These are phyloP conservation scores for Phoma sp. DNA, from an alignment of 2,329 filamentous ascomycete genomes.

Conservation along the genomic window DNA sequence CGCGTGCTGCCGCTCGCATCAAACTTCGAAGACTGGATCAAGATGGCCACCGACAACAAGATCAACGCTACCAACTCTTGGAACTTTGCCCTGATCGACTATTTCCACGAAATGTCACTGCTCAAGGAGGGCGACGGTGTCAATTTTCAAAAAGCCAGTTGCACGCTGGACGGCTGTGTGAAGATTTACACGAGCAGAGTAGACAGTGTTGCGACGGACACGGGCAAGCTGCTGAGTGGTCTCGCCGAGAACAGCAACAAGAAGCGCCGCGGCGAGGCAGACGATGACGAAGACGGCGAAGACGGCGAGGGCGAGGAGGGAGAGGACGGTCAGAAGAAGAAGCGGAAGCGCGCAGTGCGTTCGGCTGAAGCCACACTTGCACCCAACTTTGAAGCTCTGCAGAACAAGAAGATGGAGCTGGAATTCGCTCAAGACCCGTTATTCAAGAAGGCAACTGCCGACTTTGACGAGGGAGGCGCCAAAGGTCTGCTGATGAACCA, in stretches of 20 bases:
- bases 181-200: constrained; percentile 99
- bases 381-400: constrained; percentile 82
- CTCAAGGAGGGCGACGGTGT: constrained; percentile 95
- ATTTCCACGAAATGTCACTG: constrained; percentile 98
- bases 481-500: constrained; percentile 96
- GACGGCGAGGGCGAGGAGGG: constrained; percentile 72
- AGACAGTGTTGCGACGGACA: constrained; percentile 97
- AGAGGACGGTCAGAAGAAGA: constrained; percentile 65
- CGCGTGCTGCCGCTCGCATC: constrained; percentile 85
- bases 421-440: constrained; percentile 96
- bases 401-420: constrained; percentile 96
- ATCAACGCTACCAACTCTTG: constrained; percentile 98
- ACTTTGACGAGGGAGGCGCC: constrained; percentile 97
- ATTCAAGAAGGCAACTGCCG: constrained; percentile 98
- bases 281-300: constrained; percentile 49
- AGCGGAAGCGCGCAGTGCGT: constrained; percentile 78
- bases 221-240: constrained; percentile 90
- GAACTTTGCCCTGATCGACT: constrained; percentile 99
- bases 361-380: constrained; percentile 94
- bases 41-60: constrained; percentile 97
- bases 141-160: constrained; percentile 98
- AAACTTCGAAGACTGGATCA: constrained; percentile 99
- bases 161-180: constrained; percentile 95
- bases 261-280: constrained; percentile 49
- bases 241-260: constrained; percentile 82